These are phyloP conservation scores for Suaeda aralocaspica DNA, from an alignment of 148 eudicot species.

Conservation along the genomic window DNA sequence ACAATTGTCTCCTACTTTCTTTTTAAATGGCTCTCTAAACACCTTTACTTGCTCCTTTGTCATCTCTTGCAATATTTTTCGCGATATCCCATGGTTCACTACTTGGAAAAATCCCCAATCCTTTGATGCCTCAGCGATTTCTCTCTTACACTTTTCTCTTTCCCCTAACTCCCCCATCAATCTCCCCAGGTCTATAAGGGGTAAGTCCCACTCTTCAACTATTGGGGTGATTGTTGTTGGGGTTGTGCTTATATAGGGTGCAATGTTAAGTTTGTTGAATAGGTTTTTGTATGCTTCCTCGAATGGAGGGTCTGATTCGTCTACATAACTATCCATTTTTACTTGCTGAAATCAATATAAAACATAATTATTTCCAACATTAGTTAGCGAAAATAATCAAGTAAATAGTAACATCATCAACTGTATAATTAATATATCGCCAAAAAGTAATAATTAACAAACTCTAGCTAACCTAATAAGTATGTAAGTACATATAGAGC, in stretches of 20 bases:
- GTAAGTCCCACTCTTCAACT: conserved; percentile 39
- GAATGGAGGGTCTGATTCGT: conserved; percentile 60
- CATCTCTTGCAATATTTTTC: conserved; percentile 46
- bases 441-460: no score
- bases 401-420: no score
- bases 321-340: conserved; percentile 14
- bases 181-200: conserved; percentile 46
- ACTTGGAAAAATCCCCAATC: conserved; percentile 93
- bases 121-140: conserved; percentile 47
- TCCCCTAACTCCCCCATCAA: conserved; percentile 26
- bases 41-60: conserved; percentile 47
- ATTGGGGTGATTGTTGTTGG: background rate
- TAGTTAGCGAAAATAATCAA: no score
- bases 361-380: no score
- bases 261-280: conserved; percentile 12
- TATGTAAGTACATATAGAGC: no score
- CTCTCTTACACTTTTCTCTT: conserved; percentile 47
- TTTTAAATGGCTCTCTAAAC: conserved; percentile 53
- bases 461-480: no score
- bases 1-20: conserved; percentile 38
- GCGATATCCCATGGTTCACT: conserved; percentile 64
- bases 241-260: background rate
- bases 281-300: conserved; percentile 47
- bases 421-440: no score
- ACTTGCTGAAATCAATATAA: background rate